Evolutionary conservation across 2,329 filamentous ascomycete species (phyloP), one percentile per base, ranked within the genome.

Genomic region (Phoma sp.): DNA sequence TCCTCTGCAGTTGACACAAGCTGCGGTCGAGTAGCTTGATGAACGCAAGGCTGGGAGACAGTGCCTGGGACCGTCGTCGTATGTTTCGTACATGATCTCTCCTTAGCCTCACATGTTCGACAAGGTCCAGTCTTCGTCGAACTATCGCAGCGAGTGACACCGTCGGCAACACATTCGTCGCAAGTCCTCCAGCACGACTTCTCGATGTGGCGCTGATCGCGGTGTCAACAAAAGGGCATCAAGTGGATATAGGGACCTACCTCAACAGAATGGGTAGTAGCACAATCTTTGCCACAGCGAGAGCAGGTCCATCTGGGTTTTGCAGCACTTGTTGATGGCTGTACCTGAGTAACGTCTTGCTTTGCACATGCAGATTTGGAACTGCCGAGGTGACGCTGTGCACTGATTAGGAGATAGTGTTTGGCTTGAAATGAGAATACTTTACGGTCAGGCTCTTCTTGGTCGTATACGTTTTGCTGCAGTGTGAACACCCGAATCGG

Each of bases 121-220:
- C 62, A 65, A 7, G 33, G 21, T 9, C 51, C 58, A n/a, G 33
- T 12, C 2, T 22, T 35, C 2, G 33, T 36, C 4, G 17, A 9
- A 6, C 50, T 60, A 36, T 65, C 54, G 19, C 62, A 65, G 4
- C 33, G 31, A 3, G 24, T n/a, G 9, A 36, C 37, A 0, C 43
- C 33, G 15, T 15, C n/a, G 15, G 47, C 43, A 31, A 44, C 56
- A 43, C 62, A 65, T n/a, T 58, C 58, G 31, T 65, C 60, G 41
- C 60, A 65, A 6, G 43, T 35, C 25, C 59, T 62, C 62, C 62
- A 65, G 22, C 57, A 59, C 2, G 57, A 43, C 1, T 29, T 36
- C 5, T 12, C 12, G 13, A 61, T 56, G 12, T 61, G 59, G 21
- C 46, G 43, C 59, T 61, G 33, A 10, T 4, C 1, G 4, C 1